Evolutionary conservation across 495 filamentous ascomycete genomes (phyloP).

Genomic region (Oleoguttula mirabilis): DNA sequence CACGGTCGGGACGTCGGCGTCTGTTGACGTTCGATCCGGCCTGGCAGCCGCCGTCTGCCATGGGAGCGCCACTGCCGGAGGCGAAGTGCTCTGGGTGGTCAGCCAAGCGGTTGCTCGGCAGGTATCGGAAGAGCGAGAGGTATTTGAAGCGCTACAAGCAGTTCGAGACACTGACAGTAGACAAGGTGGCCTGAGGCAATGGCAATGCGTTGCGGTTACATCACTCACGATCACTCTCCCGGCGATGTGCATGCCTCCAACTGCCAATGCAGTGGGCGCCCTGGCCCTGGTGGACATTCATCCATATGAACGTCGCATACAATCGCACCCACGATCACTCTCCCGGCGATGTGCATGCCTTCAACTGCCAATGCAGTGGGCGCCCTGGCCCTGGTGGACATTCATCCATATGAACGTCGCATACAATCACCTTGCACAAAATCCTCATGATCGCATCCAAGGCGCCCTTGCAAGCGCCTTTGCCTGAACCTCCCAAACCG

Average conservation of each 20-base stretch:
- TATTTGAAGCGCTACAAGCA: slow-evolving; percentile 3
- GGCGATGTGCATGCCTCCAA: neutral
- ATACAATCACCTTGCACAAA: too few relatives aligned
- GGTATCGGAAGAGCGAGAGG: slow-evolving; percentile 5
- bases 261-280: neutral
- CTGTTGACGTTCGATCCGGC: slow-evolving; percentile 83
- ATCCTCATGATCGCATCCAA: too few relatives aligned
- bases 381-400: too few relatives aligned
- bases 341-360: neutral
- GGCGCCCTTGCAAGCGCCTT: too few relatives aligned
- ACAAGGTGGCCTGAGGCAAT: too few relatives aligned
- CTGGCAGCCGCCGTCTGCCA: slow-evolving; percentile 54
- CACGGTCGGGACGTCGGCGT: slow-evolving; percentile 48
- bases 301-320: too few relatives aligned
- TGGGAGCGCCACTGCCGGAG: slow-evolving; percentile 28
- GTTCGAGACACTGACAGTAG: slow-evolving; percentile 11
- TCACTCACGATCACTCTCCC: neutral
- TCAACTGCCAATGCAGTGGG: neutral
- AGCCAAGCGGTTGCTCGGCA: neutral
- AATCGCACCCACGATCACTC: neutral
- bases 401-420: too few relatives aligned
- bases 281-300: too few relatives aligned
- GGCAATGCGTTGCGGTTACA: too few relatives aligned
- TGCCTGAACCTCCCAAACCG: too few relatives aligned
- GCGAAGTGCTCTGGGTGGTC: neutral